A percentile compares a stretch with the other conserved stretches of the same genome.
Conservation (phyloP, 129 eudicot species). For the Saposhnikovia divaricata region DNA sequence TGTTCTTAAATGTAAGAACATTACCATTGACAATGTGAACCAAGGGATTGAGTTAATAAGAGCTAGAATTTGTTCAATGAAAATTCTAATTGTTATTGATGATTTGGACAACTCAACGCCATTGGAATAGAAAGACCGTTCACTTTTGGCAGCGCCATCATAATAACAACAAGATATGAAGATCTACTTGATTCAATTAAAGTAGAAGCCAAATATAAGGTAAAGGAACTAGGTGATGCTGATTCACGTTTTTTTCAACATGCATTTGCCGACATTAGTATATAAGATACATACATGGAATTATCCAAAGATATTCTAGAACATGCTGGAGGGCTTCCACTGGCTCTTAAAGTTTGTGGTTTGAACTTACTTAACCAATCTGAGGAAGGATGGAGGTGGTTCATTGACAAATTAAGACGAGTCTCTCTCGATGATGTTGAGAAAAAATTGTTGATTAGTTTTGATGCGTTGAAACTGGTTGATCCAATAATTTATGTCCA, state of each 20-base stretch:
- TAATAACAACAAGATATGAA: conserved; percentile 16
- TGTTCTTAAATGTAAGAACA: not conserved
- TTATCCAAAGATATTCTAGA: not conserved
- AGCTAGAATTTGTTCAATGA: not conserved
- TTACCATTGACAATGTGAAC: not conserved
- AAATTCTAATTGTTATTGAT: not conserved
- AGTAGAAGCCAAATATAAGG: conserved; percentile 6
- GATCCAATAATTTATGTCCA: not conserved
- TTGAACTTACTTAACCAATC: conserved; percentile 4
- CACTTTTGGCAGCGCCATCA: conserved; percentile 6
- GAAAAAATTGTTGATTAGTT: conserved; percentile 14
- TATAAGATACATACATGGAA: not conserved
- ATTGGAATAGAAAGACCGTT: not conserved
- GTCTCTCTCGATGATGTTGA: not conserved
- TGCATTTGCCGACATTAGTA: conserved; percentile 1
- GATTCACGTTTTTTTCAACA: conserved; percentile 14
- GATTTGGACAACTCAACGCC: not conserved
- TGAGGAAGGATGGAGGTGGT: not conserved
- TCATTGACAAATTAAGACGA: conserved; percentile 5
- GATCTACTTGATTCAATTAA: not conserved
- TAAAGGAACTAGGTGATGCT: not conserved
- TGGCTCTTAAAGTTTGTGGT: conserved; percentile 24
- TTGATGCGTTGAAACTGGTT: conserved; percentile 5
- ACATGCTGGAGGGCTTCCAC: conserved; percentile 16
- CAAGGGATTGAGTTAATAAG: not conserved